Percentiles rank a stretch among this genome's conserved stretches.
These are phyloP conservation scores for Zygoascus sp. DNA, from an alignment of 1,139 yeast species.

Conservation along the genomic window DNA sequence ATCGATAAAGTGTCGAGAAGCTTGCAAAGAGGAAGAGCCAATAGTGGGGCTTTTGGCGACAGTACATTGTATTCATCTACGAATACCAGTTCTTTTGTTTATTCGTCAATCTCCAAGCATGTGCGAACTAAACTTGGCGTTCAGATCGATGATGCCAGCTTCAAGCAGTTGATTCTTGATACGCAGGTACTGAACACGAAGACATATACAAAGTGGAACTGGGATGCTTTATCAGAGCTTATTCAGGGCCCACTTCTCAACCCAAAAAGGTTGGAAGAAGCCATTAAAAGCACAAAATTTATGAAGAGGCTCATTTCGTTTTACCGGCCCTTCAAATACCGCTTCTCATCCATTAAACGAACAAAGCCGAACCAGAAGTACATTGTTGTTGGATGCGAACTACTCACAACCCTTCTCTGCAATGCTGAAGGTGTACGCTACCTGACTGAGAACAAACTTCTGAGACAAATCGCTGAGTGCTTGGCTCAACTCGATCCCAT, in stretches of 20 bases:
- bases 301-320: slow-evolving; percentile 80
- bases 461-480: slow-evolving; percentile 84
- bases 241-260: slow-evolving; percentile 76
- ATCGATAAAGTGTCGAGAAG: slow-evolving; percentile 45
- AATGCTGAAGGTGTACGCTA: slow-evolving; percentile 64
- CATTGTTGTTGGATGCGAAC: slow-evolving; percentile 66
- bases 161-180: slow-evolving; percentile 60
- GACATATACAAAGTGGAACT: slow-evolving; percentile 82
- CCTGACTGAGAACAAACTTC: slow-evolving; percentile 64
- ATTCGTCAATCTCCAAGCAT: slow-evolving; percentile 35
- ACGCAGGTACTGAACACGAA: slow-evolving; percentile 75
- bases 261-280: slow-evolving; percentile 71
- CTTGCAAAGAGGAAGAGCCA: slow-evolving; percentile 33
- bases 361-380: slow-evolving; percentile 52
- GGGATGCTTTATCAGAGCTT: slow-evolving; percentile 64
- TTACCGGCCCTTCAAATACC: slow-evolving; percentile 82
- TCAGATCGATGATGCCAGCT: slow-evolving; percentile 63
- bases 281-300: slow-evolving; percentile 75
- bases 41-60: not conserved
- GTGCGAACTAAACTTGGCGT: slow-evolving; percentile 46
- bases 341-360: slow-evolving; percentile 63
- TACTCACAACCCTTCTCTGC: slow-evolving; percentile 61
- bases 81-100: slow-evolving; percentile 30
- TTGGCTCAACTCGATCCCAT: slow-evolving; percentile 80
- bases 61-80: slow-evolving; percentile 1